Conservation (phyloP, 2,329 filamentous ascomycete genomes). For the Zasmidium cellare region DNA sequence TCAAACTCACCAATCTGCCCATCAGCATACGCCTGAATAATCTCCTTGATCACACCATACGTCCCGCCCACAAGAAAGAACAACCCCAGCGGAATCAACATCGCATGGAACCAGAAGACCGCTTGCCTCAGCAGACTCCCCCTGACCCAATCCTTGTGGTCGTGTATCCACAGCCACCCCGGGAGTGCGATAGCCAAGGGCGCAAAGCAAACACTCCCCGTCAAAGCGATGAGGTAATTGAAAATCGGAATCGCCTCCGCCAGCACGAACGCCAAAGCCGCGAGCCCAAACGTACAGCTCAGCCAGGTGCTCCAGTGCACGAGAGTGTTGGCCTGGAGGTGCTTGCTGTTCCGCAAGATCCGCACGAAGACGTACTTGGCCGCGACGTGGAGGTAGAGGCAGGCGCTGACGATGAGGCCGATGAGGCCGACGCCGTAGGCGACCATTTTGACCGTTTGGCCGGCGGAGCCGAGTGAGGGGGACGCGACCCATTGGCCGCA, state of each 20-base stretch:
- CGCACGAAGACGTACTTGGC: conserved; percentile 60
- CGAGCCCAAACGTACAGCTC: conserved; percentile 44
- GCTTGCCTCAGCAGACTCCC: conserved; percentile 38
- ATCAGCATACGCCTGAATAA: conserved; percentile 53
- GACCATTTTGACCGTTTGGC: conserved; percentile 60
- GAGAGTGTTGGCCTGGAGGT: conserved; percentile 54
- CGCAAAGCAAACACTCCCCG: conserved; percentile 53
- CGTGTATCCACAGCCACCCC: conserved; percentile 54
- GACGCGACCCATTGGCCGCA: conserved; percentile 64
- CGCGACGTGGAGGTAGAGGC: conserved; percentile 51
- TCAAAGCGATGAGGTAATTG: conserved; percentile 52
- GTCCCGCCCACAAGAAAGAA: conserved; percentile 53
- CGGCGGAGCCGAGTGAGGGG: conserved; percentile 62
- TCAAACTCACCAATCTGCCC: conserved; percentile 42
- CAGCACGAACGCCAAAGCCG: conserved; percentile 50
- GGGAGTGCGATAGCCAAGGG: conserved; percentile 52
- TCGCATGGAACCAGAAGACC: conserved; percentile 43
- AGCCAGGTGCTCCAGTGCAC: conserved; percentile 57
- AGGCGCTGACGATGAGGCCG: conserved; percentile 53
- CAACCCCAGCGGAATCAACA: conserved; percentile 46
- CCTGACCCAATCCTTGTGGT: conserved; percentile 44
- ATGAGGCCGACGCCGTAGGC: conserved; percentile 60
- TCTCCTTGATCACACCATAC: conserved; percentile 52
- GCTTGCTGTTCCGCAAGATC: conserved; percentile 51
- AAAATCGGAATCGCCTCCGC: conserved; percentile 58